phyloP scores from a whole-genome alignment of 169 alveolate species.

The Eimeria brunetti region DNA sequence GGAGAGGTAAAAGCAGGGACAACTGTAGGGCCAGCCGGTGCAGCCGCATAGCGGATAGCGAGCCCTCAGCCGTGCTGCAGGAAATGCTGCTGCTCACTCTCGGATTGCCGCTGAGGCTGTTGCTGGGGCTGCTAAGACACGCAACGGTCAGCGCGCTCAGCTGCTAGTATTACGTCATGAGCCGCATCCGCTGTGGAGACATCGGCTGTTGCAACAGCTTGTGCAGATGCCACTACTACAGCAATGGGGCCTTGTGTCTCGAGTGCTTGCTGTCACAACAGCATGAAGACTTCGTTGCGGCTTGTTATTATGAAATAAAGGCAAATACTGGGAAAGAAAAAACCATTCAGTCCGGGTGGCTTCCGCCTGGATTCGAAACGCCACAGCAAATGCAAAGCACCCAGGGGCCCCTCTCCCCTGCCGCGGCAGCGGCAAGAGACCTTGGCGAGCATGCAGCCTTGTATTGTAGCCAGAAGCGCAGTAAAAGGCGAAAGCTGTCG shows the following conservation, averaged over 20 bases:
- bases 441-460: not conserved
- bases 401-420: slow-evolving; percentile 5
- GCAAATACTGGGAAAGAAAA: not conserved
- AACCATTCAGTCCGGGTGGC: not conserved
- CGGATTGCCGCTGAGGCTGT: not conserved
- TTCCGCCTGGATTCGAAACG: not conserved
- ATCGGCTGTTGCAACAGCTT: slow-evolving; percentile 7
- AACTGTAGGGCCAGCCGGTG: not conserved
- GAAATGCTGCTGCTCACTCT: not conserved
- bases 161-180: not conserved
- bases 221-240: not conserved
- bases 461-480: not conserved
- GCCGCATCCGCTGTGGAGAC: slow-evolving; percentile 3
- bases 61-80: slow-evolving; percentile 5
- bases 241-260: not conserved
- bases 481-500: not conserved
- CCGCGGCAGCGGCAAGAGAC: not conserved
- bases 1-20: not conserved
- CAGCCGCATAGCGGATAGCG: slow-evolving; percentile 54
- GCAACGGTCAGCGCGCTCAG: slow-evolving; percentile 29
- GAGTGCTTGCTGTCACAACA: not conserved
- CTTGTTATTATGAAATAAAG: not conserved
- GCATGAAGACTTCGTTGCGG: not conserved
- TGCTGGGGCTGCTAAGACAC: slow-evolving; percentile 21
- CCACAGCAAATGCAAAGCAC: not conserved